Percentiles rank a stretch among this genome's conserved stretches.
These are phyloP conservation scores for Volvox reticuliferus DNA, from an alignment of 139 green algal species.

Conservation along the genomic window DNA sequence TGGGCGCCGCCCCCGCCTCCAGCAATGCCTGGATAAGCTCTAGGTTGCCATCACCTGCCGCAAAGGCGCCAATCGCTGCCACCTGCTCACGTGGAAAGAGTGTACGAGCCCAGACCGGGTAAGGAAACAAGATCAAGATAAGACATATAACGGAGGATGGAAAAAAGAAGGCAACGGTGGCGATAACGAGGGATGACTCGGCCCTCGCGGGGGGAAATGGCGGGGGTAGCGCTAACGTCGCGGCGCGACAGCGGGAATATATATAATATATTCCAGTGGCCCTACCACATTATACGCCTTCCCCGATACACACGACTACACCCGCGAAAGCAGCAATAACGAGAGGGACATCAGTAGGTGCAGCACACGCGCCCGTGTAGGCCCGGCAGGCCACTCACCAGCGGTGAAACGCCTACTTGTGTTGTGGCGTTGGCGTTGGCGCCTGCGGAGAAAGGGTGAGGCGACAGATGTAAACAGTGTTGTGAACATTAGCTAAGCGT, in stretches of 20 bases:
- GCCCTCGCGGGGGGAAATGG: background rate
- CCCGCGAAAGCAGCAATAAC: too few relatives aligned
- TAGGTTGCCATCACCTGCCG: conserved; percentile 28
- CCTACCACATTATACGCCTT: background rate
- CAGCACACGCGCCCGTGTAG: too few relatives aligned
- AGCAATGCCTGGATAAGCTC: conserved; percentile 35
- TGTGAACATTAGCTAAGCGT: too few relatives aligned
- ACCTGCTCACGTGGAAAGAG: background rate
- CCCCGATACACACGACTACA: background rate
- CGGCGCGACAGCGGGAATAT: background rate
- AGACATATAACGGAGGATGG: too few relatives aligned
- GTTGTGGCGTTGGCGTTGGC: conserved; percentile 25
- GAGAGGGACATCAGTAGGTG: too few relatives aligned
- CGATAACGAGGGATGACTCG: background rate
- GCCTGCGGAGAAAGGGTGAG: background rate
- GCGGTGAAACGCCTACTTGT: conserved; percentile 27
- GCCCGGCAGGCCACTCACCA: conserved; percentile 5
- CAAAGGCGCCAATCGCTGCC: conserved; percentile 30
- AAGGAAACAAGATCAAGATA: too few relatives aligned
- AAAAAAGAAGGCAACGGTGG: too few relatives aligned
- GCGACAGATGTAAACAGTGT: too few relatives aligned
- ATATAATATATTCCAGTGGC: background rate
- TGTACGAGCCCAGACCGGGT: too few relatives aligned
- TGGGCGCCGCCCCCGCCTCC: conserved; percentile 5
- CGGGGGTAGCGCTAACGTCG: background rate